phyloP scores from a whole-genome alignment of 176 grass and related monocot species.

The Typha latifolia region DNA sequence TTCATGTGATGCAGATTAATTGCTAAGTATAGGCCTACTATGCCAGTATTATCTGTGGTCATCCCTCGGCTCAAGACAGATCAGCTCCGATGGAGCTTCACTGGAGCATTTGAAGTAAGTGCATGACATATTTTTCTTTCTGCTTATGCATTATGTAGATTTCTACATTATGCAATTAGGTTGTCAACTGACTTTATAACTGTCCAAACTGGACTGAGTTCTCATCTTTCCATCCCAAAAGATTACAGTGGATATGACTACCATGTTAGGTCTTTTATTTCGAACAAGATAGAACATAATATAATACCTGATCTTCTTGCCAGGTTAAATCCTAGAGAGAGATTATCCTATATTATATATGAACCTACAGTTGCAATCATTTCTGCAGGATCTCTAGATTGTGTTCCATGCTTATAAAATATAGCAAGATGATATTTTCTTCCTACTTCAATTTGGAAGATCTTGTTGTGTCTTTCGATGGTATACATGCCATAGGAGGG shows the following conservation, averaged over 20 bases:
- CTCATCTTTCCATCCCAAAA: too few species aligned
- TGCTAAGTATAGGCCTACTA: constrained; percentile 90
- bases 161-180: neutral
- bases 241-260: too few species aligned
- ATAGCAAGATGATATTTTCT: too few species aligned
- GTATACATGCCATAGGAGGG: neutral
- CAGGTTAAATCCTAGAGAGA: too few species aligned
- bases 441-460: neutral
- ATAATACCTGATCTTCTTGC: too few species aligned
- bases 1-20: constrained; percentile 49
- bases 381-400: too few species aligned
- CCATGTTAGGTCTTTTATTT: too few species aligned
- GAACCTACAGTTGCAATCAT: too few species aligned
- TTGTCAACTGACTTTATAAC: neutral
- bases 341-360: too few species aligned
- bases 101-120: constrained; percentile 80
- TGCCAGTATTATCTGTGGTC: constrained; percentile 96
- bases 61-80: constrained; percentile 98
- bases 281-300: too few species aligned
- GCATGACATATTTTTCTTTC: neutral
- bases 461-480: neutral
- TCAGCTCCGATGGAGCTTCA: constrained; percentile 96
- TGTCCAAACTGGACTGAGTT: neutral
- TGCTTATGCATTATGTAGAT: neutral
- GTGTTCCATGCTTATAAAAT: too few species aligned